A percentile compares a stretch with the other conserved stretches of the same genome.
Evolutionary conservation across 495 filamentous ascomycete species (phyloP).

Genomic region (Aspergillus incahuasiensis): DNA sequence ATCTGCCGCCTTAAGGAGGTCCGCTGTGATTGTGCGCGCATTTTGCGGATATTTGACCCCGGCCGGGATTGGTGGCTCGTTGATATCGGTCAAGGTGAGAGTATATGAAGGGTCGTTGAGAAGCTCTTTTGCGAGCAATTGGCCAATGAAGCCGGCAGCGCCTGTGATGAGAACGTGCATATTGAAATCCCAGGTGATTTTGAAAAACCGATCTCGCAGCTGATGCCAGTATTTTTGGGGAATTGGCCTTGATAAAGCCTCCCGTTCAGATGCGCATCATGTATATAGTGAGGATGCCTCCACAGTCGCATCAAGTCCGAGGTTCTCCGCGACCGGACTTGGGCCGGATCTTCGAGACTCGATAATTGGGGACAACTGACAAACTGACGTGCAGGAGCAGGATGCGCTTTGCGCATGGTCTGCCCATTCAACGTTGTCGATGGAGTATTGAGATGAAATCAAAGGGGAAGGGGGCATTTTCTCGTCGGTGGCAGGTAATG

Average conservation of each 20-base stretch:
- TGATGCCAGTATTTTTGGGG: background rate
- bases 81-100: conserved; percentile 58
- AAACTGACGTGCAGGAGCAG: background rate
- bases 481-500: too few relatives aligned
- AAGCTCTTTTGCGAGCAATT: conserved; percentile 56
- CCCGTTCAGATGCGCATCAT: background rate
- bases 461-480: too few relatives aligned
- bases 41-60: conserved; percentile 50
- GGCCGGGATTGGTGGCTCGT: conserved; percentile 49
- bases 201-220: background rate
- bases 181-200: background rate
- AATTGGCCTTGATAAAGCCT: background rate
- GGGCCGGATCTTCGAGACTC: conserved; percentile 8
- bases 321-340: conserved; percentile 36
- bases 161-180: conserved; percentile 67
- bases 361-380: background rate
- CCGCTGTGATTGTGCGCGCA: conserved; percentile 49
- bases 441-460: too few relatives aligned
- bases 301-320: conserved; percentile 44
- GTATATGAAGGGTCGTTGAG: conserved; percentile 51
- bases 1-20: conserved; percentile 51
- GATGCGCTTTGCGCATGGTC: background rate
- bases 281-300: conserved; percentile 26
- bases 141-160: conserved; percentile 64
- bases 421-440: background rate